phyloP scores from a whole-genome alignment of 2,329 filamentous ascomycete genomes.

The Trichoderma endophyticum region DNA sequence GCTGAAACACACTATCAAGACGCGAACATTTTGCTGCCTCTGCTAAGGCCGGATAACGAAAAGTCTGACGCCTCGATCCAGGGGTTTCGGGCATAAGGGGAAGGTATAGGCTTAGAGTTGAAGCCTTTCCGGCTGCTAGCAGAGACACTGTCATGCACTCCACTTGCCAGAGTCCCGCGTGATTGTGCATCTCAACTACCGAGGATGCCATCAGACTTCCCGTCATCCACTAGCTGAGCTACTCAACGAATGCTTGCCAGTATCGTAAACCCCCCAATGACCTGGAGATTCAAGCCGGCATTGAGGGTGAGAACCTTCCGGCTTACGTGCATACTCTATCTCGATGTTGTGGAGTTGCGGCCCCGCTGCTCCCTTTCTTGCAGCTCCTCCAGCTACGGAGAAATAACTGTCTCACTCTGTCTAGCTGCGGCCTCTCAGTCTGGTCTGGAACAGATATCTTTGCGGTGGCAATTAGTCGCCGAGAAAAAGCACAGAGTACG shows the following conservation, averaged over 20 bases:
- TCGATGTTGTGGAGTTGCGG: not conserved
- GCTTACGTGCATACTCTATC: not conserved
- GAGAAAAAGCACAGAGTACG: not conserved
- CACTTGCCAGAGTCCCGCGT: not conserved
- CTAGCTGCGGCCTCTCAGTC: not conserved
- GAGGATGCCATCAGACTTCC: not conserved
- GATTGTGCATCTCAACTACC: not conserved
- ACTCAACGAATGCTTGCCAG: not conserved
- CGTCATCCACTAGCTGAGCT: not conserved
- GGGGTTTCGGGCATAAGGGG: slow-evolving; percentile 2
- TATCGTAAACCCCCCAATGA: not conserved
- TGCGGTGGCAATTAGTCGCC: not conserved
- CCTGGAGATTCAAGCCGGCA: not conserved
- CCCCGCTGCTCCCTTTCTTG: not conserved
- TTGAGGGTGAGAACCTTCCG: not conserved
- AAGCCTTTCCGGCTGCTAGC: not conserved
- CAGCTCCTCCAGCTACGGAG: not conserved
- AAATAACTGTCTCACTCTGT: not conserved
- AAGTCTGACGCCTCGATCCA: slow-evolving; percentile 11
- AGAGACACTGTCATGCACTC: not conserved
- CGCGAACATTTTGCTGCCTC: not conserved
- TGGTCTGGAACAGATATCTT: not conserved
- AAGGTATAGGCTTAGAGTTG: not conserved
- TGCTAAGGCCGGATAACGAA: not conserved
- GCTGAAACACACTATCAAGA: slow-evolving; percentile 11